Conservation (phyloP, 2,329 filamentous ascomycete genomes). For the Diaporthe velutina region DNA sequence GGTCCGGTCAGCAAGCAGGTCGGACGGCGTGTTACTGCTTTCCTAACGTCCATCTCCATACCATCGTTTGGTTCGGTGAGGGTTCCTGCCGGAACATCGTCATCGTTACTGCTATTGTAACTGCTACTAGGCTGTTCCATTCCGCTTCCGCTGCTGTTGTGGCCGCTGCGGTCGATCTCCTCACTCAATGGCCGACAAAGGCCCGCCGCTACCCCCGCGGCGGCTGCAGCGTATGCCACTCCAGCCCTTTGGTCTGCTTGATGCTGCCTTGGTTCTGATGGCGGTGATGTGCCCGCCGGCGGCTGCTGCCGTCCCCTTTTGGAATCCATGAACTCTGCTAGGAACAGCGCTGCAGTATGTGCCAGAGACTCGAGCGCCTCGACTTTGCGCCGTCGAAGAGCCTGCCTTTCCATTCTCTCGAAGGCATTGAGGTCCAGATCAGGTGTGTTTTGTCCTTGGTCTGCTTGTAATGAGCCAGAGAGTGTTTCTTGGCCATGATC, state of each 20-base stretch:
- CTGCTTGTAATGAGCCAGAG: background rate
- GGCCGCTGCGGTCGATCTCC: background rate
- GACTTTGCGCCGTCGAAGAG: conserved; percentile 36
- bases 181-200: background rate
- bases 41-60: background rate
- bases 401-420: conserved; percentile 31
- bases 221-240: conserved; percentile 13
- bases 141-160: background rate
- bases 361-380: conserved; percentile 37
- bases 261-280: background rate
- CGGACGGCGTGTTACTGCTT: background rate
- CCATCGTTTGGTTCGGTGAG: background rate
- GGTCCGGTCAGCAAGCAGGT: background rate
- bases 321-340: conserved; percentile 34
- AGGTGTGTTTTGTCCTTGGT: background rate
- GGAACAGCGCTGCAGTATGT: conserved; percentile 36
- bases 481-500: too few relatives aligned
- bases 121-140: background rate
- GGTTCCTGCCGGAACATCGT: background rate
- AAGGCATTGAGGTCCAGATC: background rate
- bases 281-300: background rate
- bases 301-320: background rate
- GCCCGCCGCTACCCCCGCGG: conserved; percentile 2
- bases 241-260: background rate
- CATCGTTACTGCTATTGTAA: background rate